Percentiles rank a stretch among this genome's conserved stretches.
Conservation (phyloP, 306 rosid species). For the Citrullus colocynthis region DNA sequence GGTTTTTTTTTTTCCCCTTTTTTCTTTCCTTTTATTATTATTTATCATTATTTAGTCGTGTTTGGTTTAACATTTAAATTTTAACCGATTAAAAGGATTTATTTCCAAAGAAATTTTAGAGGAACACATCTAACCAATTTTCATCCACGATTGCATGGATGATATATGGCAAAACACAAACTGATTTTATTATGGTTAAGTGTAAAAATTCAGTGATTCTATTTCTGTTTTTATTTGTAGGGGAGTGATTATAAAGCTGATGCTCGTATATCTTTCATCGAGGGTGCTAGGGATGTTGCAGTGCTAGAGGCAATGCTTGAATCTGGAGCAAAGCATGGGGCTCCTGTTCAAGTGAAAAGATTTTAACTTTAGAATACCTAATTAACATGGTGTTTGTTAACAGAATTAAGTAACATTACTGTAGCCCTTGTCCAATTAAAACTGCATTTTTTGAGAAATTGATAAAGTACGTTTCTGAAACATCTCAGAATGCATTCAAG, state of each 20-base stretch:
- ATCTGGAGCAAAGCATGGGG: constrained; percentile 69
- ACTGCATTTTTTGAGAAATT: not conserved
- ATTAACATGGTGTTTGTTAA: not conserved
- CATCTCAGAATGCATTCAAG: not conserved
- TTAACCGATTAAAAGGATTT: no score
- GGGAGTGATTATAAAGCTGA: constrained; percentile 38
- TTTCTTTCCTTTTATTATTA: not conserved
- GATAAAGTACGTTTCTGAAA: not conserved
- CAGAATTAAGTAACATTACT: not conserved
- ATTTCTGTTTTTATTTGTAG: constrained; percentile 29
- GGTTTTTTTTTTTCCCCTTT: no score
- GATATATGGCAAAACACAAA: not conserved
- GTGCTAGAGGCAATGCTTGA: constrained; percentile 90
- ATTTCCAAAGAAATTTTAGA: not conserved
- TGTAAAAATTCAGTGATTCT: not conserved
- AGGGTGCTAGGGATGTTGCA: constrained; percentile 94
- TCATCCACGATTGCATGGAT: not conserved
- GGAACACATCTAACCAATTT: not conserved
- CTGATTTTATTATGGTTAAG: not conserved
- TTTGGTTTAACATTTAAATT: no score
- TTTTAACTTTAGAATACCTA: constrained; percentile 28
- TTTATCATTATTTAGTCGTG: not conserved
- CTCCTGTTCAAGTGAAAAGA: constrained; percentile 49
- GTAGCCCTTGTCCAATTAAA: not conserved
- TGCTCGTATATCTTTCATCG: constrained; percentile 60